Evolutionary conservation across 768 basidiomycete genomes (phyloP).

Genomic region (Lentinula sp.): DNA sequence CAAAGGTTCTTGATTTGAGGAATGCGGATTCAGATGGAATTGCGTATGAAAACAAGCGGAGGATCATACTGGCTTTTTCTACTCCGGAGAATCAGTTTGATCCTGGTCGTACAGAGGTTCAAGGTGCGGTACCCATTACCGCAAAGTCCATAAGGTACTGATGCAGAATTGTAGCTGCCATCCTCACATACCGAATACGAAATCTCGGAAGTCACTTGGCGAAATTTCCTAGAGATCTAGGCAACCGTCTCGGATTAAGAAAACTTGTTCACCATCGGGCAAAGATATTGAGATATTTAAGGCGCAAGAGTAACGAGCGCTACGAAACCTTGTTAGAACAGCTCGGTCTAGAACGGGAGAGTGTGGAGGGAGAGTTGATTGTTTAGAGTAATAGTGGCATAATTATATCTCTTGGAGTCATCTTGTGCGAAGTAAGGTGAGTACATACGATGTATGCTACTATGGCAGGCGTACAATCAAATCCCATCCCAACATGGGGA

Average conservation of each 20-base stretch:
- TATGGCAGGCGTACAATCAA: no score
- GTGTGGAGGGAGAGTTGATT: slow-evolving; percentile 88
- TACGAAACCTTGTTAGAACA: slow-evolving; percentile 70
- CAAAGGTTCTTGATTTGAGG: slow-evolving; percentile 70
- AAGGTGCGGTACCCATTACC: slow-evolving; percentile 50
- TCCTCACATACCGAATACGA: slow-evolving; percentile 82
- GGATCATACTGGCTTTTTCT: slow-evolving; percentile 79
- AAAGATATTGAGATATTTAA: slow-evolving; percentile 76
- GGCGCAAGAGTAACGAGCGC: slow-evolving; percentile 52
- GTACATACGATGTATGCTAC: no score
- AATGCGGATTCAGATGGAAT: slow-evolving; percentile 89
- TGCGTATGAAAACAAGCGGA: slow-evolving; percentile 76
- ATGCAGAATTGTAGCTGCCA: slow-evolving; percentile 53
- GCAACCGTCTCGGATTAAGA: slow-evolving; percentile 71
- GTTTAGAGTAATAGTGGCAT: slow-evolving; percentile 32
- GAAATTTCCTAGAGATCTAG: slow-evolving; percentile 66
- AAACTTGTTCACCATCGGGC: slow-evolving; percentile 78
- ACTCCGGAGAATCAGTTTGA: slow-evolving; percentile 59
- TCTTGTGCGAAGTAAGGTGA: no score
- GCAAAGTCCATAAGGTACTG: not conserved
- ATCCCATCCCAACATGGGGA: no score
- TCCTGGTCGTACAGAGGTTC: slow-evolving; percentile 82
- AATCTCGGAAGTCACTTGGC: slow-evolving; percentile 72
- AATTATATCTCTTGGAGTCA: no score
- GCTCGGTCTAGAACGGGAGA: slow-evolving; percentile 69